Evolutionary conservation across 2,329 filamentous ascomycete genomes (phyloP).

Genomic region (Paecilomyces sp.): DNA sequence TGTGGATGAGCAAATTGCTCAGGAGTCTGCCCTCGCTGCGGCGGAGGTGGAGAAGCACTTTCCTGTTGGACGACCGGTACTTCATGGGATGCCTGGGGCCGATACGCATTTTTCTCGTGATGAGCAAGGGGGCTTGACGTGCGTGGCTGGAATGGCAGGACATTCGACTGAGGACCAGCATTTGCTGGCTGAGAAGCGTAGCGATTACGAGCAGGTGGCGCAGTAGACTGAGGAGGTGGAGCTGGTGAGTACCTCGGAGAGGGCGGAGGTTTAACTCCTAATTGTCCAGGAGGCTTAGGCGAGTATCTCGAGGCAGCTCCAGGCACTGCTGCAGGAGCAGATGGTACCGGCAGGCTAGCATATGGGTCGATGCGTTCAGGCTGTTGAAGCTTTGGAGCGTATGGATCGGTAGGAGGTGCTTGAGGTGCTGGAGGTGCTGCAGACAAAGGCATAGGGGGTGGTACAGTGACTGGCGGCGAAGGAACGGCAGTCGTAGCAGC

Average conservation of each 20-base stretch:
- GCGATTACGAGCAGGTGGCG: conserved; percentile 22
- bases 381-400: conserved; percentile 20
- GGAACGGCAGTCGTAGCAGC: conserved; percentile 7
- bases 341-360: conserved; percentile 18
- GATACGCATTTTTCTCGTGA: conserved; percentile 33
- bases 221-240: conserved; percentile 28
- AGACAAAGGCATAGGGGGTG: conserved; percentile 20
- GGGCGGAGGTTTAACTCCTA: conserved; percentile 26
- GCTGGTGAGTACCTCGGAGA: conserved; percentile 39
- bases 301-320: conserved; percentile 34
- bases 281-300: conserved; percentile 29
- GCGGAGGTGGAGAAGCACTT: conserved; percentile 12
- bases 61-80: conserved; percentile 18
- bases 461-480: conserved; percentile 8
- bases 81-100: conserved; percentile 15
- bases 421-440: conserved; percentile 17
- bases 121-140: conserved; percentile 59
- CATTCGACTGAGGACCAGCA: conserved; percentile 16
- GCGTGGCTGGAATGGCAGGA: conserved; percentile 53
- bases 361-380: conserved; percentile 27
- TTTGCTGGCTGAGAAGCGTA: conserved; percentile 33
- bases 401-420: conserved; percentile 4
- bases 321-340: conserved; percentile 21
- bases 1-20: conserved; percentile 7
- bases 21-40: conserved; percentile 13